A percentile compares a stretch with the other conserved stretches of the same genome.
These are phyloP conservation scores for Eremochloa ophiuroides DNA, from an alignment of 176 grass and related monocot genomes.

Conservation along the genomic window DNA sequence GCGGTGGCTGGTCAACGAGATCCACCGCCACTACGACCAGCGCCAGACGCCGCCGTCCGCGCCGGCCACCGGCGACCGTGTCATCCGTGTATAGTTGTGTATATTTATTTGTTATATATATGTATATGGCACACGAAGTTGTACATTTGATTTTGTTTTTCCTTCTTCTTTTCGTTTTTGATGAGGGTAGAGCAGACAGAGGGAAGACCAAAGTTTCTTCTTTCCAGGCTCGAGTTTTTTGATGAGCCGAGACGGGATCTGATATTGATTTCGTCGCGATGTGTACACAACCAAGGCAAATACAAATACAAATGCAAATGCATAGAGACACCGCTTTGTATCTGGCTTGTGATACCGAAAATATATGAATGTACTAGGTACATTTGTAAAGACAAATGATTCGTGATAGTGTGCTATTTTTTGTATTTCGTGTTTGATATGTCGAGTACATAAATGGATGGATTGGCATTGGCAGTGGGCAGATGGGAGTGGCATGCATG, in stretches of 20 bases:
- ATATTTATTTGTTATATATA: too few relatives aligned
- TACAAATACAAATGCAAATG: too few relatives aligned
- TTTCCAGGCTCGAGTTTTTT: conserved; percentile 58
- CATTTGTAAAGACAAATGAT: too few relatives aligned
- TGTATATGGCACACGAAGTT: not conserved
- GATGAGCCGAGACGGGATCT: conserved; percentile 32
- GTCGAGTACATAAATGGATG: not conserved
- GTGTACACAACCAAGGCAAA: not conserved
- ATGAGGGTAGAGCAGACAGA: too few relatives aligned
- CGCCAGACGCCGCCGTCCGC: not conserved
- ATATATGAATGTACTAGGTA: too few relatives aligned
- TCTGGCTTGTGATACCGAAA: not conserved
- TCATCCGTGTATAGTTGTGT: conserved; percentile 41
- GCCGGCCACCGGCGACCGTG: conserved; percentile 8
- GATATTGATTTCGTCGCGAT: not conserved
- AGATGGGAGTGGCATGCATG: not conserved
- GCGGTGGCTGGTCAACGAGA: conserved; percentile 60
- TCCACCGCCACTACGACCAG: conserved; percentile 50
- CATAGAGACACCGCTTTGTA: too few relatives aligned
- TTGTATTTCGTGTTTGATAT: too few relatives aligned
- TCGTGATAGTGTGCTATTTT: too few relatives aligned
- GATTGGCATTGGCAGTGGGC: not conserved
- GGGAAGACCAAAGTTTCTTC: not conserved
- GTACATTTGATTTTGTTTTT: not conserved
- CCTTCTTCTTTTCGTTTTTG: not conserved